Percentiles rank a stretch among this genome's conserved stretches.
phyloP scores from a whole-genome alignment of 805 yeast genomes.

The Candida yuanshanica region DNA sequence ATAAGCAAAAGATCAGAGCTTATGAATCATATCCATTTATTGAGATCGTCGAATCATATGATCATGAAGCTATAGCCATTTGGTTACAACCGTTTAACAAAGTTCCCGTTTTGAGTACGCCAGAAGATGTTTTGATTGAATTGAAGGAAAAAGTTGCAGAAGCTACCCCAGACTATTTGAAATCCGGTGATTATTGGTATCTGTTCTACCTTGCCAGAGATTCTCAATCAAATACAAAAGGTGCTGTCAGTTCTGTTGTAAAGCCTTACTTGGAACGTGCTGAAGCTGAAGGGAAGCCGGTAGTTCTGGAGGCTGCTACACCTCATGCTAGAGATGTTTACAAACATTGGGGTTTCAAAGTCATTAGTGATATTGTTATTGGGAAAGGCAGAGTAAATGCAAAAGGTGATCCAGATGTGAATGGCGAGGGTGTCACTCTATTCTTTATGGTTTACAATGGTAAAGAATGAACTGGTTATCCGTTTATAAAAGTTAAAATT shows the following conservation, averaged over 20 bases:
- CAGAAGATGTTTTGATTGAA: conserved; percentile 6
- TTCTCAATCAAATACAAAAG: conserved; percentile 7
- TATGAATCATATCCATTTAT: background rate
- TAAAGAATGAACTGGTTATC: background rate
- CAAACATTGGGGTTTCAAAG: conserved; percentile 16
- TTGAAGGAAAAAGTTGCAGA: background rate
- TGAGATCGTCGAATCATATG: background rate
- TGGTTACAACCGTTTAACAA: conserved; percentile 1
- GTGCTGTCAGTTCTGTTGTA: conserved; percentile 14
- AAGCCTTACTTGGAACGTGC: conserved; percentile 18
- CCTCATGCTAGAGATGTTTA: conserved; percentile 15
- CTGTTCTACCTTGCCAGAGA: conserved; percentile 14
- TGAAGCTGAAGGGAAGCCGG: conserved; percentile 10
- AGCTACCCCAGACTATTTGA: conserved; percentile 3
- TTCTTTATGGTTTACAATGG: conserved; percentile 15
- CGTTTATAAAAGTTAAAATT: background rate
- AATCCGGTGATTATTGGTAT: conserved; percentile 13
- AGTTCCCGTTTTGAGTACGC: background rate
- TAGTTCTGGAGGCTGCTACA: conserved; percentile 15
- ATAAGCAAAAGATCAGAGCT: background rate
- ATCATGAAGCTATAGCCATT: conserved; percentile 3
- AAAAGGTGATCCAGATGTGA: conserved; percentile 10
- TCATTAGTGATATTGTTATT: conserved; percentile 7
- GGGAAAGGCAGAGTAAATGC: conserved; percentile 10
- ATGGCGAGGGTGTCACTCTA: conserved; percentile 11